Base-by-base conservation (phyloP, 768 basidiomycete genomes). In the Boletus sp. region DNA sequence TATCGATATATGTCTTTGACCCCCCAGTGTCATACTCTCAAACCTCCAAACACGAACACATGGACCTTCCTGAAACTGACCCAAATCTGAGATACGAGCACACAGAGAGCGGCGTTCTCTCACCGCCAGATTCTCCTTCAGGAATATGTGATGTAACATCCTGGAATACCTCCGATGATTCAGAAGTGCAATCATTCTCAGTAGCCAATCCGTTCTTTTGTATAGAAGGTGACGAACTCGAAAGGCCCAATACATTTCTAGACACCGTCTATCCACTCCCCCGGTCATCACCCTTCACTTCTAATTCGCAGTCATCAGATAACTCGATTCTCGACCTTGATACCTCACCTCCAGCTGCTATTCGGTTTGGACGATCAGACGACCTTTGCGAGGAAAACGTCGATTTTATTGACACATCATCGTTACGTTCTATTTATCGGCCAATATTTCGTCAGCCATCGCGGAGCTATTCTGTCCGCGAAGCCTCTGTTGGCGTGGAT, bases 241-340 rank as follows among this genome's bases (percentile, higher is more conserved):
- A 35, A 33, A 28, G 12, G 15, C 24, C 55, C 12, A 11, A 45
- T 39, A 41, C 18, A 36, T 48, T 14, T 29, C 36, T 29, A 20
- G 47, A 48, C 24, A 28, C 2, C 28, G 30, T 36, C 35, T 41
- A 49, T 36, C 48, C 54, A 32, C 54, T 69, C n/a, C 61, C 63
- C 39, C 57, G 40, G 29, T 73, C 67, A 46, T 69, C 65, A 20
- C 71, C 69, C 12, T 57, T 62, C 20, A 10, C 52, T 49, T 62
- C 64, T 24, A 47, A 60, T 44, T 60, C 56, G 29, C 60, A 48
- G 24, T 50, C 52, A 17, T 61, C 63, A 15, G 41, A 65, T 15
- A 32, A 59, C 47, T 58, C 45, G 2, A 61, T 67, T 42, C 56
- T 71, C 15, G 39, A 63, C 20, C 52, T 71, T 8, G 69, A 67